These are phyloP conservation scores for Eucalyptus leucophloia DNA, from an alignment of 345 rosid species.

Conservation along the genomic window DNA sequence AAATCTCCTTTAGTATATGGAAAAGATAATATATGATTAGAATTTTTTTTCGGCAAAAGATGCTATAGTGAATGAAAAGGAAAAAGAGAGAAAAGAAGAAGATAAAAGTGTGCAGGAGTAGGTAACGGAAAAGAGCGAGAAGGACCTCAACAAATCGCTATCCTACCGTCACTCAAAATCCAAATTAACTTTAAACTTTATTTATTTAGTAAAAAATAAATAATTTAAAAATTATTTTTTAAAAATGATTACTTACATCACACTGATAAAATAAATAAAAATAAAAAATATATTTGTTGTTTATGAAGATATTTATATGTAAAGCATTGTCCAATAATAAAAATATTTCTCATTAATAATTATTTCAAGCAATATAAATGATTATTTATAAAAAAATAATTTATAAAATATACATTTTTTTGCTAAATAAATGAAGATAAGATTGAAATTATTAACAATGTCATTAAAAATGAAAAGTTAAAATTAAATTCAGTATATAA, in stretches of 20 bases:
- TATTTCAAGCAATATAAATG: accelerated
- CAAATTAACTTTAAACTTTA: background rate
- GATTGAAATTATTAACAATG: background rate
- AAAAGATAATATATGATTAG: background rate
- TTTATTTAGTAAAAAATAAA: background rate
- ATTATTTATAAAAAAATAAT: accelerated
- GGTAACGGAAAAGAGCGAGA: background rate
- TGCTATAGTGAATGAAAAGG: background rate
- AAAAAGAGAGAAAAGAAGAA: background rate
- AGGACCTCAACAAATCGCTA: background rate
- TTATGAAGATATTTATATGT: accelerated
- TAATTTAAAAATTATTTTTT: background rate
- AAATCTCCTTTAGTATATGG: background rate
- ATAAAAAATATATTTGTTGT: background rate
- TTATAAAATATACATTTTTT: no score
- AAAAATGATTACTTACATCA: background rate
- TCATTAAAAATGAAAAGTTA: background rate
- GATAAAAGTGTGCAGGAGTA: background rate
- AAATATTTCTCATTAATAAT: accelerated
- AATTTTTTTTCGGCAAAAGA: background rate
- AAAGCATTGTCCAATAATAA: accelerated
- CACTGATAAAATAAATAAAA: background rate
- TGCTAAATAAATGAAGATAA: background rate
- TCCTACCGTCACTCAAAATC: background rate
- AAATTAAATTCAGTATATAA: background rate